A percentile compares a stretch with the other conserved stretches of the same genome.
phyloP scores from a whole-genome alignment of 129 eudicot species.

The Smallanthus sonchifolius region DNA sequence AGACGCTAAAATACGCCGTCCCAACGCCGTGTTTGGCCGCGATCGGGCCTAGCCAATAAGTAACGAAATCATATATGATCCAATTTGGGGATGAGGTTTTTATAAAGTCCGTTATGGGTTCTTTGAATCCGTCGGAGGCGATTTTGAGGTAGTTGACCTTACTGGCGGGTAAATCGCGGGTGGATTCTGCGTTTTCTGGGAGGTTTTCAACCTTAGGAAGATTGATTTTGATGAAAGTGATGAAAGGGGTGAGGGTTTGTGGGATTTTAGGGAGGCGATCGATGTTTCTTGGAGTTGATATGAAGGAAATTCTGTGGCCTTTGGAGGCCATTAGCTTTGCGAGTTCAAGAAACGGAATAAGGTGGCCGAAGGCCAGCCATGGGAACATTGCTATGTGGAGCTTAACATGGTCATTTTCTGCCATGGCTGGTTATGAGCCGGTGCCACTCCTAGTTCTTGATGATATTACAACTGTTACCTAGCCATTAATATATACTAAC shows the following conservation, averaged over 20 bases:
- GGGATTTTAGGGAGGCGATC: constrained; percentile 17
- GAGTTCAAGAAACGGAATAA: constrained; percentile 27
- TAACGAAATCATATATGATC: constrained; percentile 20
- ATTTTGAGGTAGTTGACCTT: constrained; percentile 27
- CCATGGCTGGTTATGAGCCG: neutral
- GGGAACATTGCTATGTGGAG: constrained; percentile 39
- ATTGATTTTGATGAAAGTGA: neutral
- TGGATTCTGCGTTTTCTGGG: constrained; percentile 13
- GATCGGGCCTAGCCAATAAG: constrained; percentile 17
- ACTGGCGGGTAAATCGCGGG: constrained; percentile 17
- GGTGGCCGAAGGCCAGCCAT: constrained; percentile 40
- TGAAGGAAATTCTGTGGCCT: constrained; percentile 31
- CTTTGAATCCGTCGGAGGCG: constrained; percentile 28
- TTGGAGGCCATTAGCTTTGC: constrained; percentile 30
- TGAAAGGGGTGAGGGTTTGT: constrained; percentile 14
- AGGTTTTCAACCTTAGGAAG: constrained; percentile 9
- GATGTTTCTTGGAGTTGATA: constrained; percentile 26
- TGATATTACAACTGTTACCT: no score
- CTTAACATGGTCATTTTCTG: neutral
- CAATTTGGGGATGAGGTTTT: constrained; percentile 25
- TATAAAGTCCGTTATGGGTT: constrained; percentile 13
- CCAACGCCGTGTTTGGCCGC: constrained; percentile 12
- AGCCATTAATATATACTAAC: no score
- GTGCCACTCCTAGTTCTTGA: neutral
- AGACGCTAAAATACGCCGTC: constrained; percentile 2